A percentile compares a stretch with the other conserved stretches of the same genome.
phyloP scores from a whole-genome alignment of 1,139 yeast genomes.

The Debaryomycetaceae sp. region DNA sequence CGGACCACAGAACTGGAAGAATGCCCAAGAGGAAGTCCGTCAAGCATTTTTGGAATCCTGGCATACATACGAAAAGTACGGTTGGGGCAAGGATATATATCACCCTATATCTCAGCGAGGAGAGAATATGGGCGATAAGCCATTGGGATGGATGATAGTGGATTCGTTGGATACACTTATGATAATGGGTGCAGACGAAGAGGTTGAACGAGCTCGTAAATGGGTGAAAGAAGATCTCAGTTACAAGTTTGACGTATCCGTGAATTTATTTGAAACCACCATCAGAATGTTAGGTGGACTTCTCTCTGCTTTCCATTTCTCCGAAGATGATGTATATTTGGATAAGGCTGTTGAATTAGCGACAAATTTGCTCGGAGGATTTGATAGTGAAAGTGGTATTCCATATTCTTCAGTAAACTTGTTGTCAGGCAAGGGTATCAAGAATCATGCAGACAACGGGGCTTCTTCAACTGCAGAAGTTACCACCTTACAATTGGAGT shows the following conservation, averaged over 20 bases:
- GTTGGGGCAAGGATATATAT: slow-evolving; percentile 63
- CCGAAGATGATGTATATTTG: slow-evolving; percentile 67
- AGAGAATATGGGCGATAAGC: slow-evolving; percentile 76
- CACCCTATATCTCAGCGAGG: slow-evolving; percentile 57
- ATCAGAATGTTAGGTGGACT: slow-evolving; percentile 93
- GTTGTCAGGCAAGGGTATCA: slow-evolving; percentile 56
- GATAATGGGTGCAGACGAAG: slow-evolving; percentile 73
- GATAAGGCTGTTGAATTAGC: slow-evolving; percentile 78
- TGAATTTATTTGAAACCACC: slow-evolving; percentile 88
- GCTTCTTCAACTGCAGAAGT: slow-evolving; percentile 86
- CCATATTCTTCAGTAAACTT: slow-evolving; percentile 82
- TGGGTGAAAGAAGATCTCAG: slow-evolving; percentile 66
- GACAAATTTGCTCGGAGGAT: slow-evolving; percentile 63
- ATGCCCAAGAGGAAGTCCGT: slow-evolving; percentile 54
- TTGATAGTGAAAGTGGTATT: slow-evolving; percentile 60
- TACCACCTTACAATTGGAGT: slow-evolving; percentile 82
- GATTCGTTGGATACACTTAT: slow-evolving; percentile 84
- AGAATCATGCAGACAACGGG: slow-evolving; percentile 61
- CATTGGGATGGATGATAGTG: slow-evolving; percentile 94
- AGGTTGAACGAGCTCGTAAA: slow-evolving; percentile 58
- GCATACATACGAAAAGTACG: slow-evolving; percentile 72
- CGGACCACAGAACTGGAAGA: slow-evolving; percentile 26
- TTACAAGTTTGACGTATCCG: slow-evolving; percentile 61
- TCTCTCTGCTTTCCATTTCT: slow-evolving; percentile 73
- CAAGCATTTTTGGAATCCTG: slow-evolving; percentile 73